Conservation (phyloP, 177 flowering plant genomes). For the Vitis hybrid region DNA sequence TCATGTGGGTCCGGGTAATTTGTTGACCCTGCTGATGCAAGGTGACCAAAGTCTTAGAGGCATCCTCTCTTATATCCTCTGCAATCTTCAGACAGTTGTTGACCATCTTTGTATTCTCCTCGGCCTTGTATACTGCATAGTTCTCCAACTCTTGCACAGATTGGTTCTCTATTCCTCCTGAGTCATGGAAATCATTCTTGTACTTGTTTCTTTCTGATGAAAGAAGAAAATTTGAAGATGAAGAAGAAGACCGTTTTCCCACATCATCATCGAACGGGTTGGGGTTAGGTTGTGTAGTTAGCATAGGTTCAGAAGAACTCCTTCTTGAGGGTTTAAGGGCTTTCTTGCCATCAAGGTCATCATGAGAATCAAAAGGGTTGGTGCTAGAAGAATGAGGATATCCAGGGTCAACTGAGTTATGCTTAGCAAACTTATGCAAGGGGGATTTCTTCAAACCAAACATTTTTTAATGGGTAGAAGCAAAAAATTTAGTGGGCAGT, state of each 20-base stretch:
- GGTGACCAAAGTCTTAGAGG: slow-evolving; percentile 49
- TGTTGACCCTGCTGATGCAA: slow-evolving; percentile 79
- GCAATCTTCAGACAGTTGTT: slow-evolving; percentile 62
- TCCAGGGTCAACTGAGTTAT: slow-evolving; percentile 27
- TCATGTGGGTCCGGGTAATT: slow-evolving; percentile 55
- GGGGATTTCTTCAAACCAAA: slow-evolving; percentile 48
- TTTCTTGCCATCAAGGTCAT: slow-evolving; percentile 30
- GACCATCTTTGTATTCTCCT: slow-evolving; percentile 61
- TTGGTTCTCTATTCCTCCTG: slow-evolving; percentile 58
- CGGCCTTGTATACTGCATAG: slow-evolving; percentile 65
- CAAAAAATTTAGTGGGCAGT: not conserved
- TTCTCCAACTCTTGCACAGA: slow-evolving; percentile 56
- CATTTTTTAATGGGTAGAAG: slow-evolving; percentile 25
- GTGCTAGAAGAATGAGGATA: slow-evolving; percentile 17
- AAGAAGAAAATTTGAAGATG: slow-evolving; percentile 17
- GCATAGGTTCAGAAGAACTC: slow-evolving; percentile 39
- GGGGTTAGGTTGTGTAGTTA: slow-evolving; percentile 11
- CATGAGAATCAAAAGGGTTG: slow-evolving; percentile 55
- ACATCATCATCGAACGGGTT: slow-evolving; percentile 52
- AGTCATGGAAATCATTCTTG: slow-evolving; percentile 60
- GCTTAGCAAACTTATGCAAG: slow-evolving; percentile 29
- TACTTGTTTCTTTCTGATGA: slow-evolving; percentile 46
- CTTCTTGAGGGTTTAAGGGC: slow-evolving; percentile 23
- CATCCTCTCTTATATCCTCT: slow-evolving; percentile 60
- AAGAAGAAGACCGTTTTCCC: slow-evolving; percentile 22